Conservation (phyloP, 1,139 yeast genomes). For the Nadsonia commutata region DNA sequence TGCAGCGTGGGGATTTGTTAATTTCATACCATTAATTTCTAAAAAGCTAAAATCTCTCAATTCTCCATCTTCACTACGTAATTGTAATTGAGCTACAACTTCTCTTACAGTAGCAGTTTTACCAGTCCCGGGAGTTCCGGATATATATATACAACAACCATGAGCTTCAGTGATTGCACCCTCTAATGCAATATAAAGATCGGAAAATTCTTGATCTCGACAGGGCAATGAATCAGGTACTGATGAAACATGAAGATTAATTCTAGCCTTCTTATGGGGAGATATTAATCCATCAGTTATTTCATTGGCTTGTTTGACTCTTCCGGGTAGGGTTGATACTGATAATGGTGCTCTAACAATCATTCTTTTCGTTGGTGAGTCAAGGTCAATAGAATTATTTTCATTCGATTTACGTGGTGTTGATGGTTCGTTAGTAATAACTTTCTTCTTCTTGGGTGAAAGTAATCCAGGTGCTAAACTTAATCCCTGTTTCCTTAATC, state of each 20-base stretch:
- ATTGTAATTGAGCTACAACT: slow-evolving; percentile 53
- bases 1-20: slow-evolving; percentile 72
- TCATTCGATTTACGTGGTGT: neutral
- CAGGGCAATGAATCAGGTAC: slow-evolving; percentile 63
- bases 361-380: slow-evolving; percentile 8
- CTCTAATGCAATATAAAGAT: slow-evolving; percentile 57
- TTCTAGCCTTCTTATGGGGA: slow-evolving; percentile 37
- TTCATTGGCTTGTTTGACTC: neutral
- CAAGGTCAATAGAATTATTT: neutral
- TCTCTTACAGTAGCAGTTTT: slow-evolving; percentile 89
- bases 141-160: slow-evolving; percentile 77
- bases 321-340: slow-evolving; percentile 2
- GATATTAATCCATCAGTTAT: neutral
- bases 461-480: neutral
- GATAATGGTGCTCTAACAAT: slow-evolving; percentile 3
- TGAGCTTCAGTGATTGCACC: slow-evolving; percentile 55
- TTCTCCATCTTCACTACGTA: slow-evolving; percentile 28
- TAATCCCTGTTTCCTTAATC: neutral
- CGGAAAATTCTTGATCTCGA: slow-evolving; percentile 74
- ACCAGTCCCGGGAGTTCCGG: slow-evolving; percentile 98
- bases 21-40: slow-evolving; percentile 83
- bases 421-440: neutral
- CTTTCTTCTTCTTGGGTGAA: neutral
- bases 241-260: slow-evolving; percentile 49
- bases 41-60: slow-evolving; percentile 51